These are phyloP conservation scores for Bipolaris zeicola DNA, from an alignment of 2,329 filamentous ascomycete species.

Conservation along the genomic window DNA sequence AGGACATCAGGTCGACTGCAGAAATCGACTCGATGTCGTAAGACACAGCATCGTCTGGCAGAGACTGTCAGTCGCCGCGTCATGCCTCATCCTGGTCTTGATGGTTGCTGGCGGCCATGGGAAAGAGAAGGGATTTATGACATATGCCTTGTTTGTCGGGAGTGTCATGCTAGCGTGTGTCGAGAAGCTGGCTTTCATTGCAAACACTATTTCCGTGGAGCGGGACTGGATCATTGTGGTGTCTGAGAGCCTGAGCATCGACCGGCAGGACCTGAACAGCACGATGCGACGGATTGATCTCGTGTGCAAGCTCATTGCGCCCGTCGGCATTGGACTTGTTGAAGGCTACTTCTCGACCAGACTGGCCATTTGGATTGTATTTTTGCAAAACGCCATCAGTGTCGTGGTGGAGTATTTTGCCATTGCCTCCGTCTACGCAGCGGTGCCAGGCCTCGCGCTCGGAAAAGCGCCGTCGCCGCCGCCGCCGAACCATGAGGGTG, in stretches of 20 bases:
- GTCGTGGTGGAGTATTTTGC: conserved; percentile 60
- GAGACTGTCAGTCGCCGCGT: conserved; percentile 39
- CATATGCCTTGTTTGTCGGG: conserved; percentile 37
- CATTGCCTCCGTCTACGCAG: conserved; percentile 53
- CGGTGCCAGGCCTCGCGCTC: conserved; percentile 39
- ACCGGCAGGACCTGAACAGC: conserved; percentile 57
- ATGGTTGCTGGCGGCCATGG: conserved; percentile 18
- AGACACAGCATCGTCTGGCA: conserved; percentile 51
- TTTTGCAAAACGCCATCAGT: conserved; percentile 57
- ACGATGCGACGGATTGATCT: conserved; percentile 66
- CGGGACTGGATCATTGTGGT: conserved; percentile 70
- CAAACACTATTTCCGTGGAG: conserved; percentile 72
- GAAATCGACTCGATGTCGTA: conserved; percentile 49
- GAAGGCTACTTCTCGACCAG: conserved; percentile 56
- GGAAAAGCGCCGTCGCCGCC: conserved; percentile 14
- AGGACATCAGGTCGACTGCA: conserved; percentile 64
- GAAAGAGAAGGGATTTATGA: conserved; percentile 19
- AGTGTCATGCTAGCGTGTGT: conserved; percentile 65
- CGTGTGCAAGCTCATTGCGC: conserved; percentile 62
- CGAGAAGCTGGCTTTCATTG: conserved; percentile 69
- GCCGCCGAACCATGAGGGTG: background rate
- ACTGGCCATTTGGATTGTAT: conserved; percentile 56
- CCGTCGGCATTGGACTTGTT: conserved; percentile 58
- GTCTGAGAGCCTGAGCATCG: conserved; percentile 44
- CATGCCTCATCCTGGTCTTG: conserved; percentile 36